Percentiles rank a stretch among this genome's conserved stretches.
phyloP scores from a whole-genome alignment of 2,329 filamentous ascomycete species.

The Aspergillus ruber region DNA sequence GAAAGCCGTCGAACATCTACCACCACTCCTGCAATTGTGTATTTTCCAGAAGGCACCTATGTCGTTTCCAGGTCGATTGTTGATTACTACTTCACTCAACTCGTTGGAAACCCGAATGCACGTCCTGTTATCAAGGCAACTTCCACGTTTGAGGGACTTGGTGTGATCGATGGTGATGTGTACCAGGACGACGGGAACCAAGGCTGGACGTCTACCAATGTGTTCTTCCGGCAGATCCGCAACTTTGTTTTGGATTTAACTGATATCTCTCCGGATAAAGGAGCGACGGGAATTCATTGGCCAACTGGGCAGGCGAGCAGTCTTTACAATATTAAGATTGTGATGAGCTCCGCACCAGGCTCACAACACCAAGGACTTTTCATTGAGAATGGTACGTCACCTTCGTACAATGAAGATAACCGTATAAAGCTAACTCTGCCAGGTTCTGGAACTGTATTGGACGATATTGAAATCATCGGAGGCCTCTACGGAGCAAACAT shows the following conservation, averaged over 20 bases:
- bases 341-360: constrained; percentile 43
- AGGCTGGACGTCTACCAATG: constrained; percentile 45
- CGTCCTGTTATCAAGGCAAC: constrained; percentile 51
- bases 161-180: constrained; percentile 53
- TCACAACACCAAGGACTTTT: constrained; percentile 54
- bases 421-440: neutral
- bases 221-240: constrained; percentile 59
- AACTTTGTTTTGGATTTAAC: constrained; percentile 59
- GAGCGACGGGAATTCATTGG: constrained; percentile 45
- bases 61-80: constrained; percentile 52
- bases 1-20: constrained; percentile 38
- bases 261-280: constrained; percentile 22
- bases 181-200: constrained; percentile 39
- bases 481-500: constrained; percentile 55
- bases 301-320: constrained; percentile 52
- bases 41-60: constrained; percentile 56
- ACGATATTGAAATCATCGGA: constrained; percentile 55
- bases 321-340: constrained; percentile 57
- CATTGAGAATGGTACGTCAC: constrained; percentile 47
- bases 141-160: constrained; percentile 49
- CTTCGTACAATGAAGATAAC: no score
- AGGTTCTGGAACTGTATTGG: constrained; percentile 54
- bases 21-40: constrained; percentile 50
- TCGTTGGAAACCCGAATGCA: constrained; percentile 55
- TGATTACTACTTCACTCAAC: constrained; percentile 58